Percentiles rank a stretch among this genome's conserved stretches.
Evolutionary conservation across 352 stramenopile species (phyloP).

Genomic region (Globisporangium camurandrum): DNA sequence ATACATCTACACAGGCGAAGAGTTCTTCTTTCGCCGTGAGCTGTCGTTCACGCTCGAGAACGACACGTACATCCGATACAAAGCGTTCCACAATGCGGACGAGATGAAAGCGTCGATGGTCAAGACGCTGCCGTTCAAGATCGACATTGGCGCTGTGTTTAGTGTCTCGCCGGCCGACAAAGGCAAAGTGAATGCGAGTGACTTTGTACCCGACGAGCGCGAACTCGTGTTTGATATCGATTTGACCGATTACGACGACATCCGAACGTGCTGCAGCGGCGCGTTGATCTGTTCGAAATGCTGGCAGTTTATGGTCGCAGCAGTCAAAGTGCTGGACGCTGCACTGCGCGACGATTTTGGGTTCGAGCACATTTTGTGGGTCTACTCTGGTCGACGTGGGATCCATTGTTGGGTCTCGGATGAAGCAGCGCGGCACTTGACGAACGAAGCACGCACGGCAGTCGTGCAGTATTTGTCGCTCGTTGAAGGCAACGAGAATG

Average conservation of each 20-base stretch:
- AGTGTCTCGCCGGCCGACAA: conserved; percentile 80
- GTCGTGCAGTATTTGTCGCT: conserved; percentile 97
- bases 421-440: conserved; percentile 86
- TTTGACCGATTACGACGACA: conserved; percentile 99
- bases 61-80: conserved; percentile 99
- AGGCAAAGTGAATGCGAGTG: conserved; percentile 70
- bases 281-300: conserved; percentile 91
- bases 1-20: conserved; percentile 32
- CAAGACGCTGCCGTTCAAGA: conserved; percentile 96
- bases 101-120: conserved; percentile 83
- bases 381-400: conserved; percentile 98
- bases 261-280: conserved; percentile 93
- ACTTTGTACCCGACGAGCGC: conserved; percentile 91
- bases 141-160: conserved; percentile 99
- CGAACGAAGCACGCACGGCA: conserved; percentile 94
- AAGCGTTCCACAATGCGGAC: conserved; percentile 86
- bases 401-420: conserved; percentile 99
- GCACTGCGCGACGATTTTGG: conserved; percentile 96
- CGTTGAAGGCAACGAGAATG: conserved; percentile 86
- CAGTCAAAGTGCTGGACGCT: conserved; percentile 92
- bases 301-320: conserved; percentile 98
- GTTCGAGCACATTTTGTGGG: conserved; percentile 97
- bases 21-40: conserved; percentile 89
- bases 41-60: conserved; percentile 98
- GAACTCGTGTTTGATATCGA: conserved; percentile 99